These are phyloP conservation scores for Globisporangium lucens DNA, from an alignment of 352 stramenopile species.

Conservation along the genomic window DNA sequence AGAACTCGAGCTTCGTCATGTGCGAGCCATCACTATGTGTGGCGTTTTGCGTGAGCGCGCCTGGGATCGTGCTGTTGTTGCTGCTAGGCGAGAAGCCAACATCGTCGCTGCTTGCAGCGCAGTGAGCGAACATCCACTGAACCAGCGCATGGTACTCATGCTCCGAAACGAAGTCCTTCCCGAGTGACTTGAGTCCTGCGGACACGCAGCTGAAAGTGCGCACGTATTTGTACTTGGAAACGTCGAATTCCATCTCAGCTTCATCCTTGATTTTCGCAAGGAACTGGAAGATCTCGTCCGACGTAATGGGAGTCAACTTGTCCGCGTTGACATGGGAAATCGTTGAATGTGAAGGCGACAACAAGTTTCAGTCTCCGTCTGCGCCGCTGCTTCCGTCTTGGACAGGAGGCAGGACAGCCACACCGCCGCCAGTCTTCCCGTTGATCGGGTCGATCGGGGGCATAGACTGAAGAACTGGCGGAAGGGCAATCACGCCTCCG, in stretches of 20 bases:
- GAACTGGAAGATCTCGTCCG: background rate
- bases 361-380: background rate
- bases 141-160: background rate
- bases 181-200: background rate
- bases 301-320: background rate
- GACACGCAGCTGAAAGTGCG: background rate
- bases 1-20: conserved; percentile 56
- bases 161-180: background rate
- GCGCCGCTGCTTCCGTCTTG: background rate
- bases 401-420: too few species aligned
- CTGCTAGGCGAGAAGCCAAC: background rate
- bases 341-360: background rate
- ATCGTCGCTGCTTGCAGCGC: background rate
- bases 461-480: too few species aligned
- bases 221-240: background rate
- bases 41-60: background rate
- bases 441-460: too few species aligned
- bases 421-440: too few species aligned
- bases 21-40: conserved; percentile 19
- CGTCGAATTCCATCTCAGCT: background rate
- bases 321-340: background rate
- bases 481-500: background rate
- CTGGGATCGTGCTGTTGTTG: background rate
- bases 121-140: background rate
- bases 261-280: background rate